Evolutionary conservation across 2,329 filamentous ascomycete species (phyloP), one percentile per base, ranked within the genome.

Genomic region (Hirsutella thompsonii): DNA sequence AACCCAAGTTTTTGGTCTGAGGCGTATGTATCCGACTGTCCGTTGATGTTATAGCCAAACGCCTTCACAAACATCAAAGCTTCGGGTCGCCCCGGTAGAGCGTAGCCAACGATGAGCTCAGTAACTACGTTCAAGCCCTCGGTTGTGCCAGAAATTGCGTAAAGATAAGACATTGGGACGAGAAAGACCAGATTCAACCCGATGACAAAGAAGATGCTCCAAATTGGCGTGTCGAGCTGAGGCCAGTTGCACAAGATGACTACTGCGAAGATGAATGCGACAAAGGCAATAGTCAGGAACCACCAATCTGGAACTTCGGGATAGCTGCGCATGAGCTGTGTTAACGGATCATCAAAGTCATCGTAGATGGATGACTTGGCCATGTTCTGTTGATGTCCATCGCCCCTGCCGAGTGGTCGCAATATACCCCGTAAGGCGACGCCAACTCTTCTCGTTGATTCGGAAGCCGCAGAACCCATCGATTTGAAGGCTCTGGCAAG

Each of bases 41-140:
- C 63, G 0, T 63, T 64, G 28, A 68, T 57, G 8, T 61, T 64
- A 44, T 58, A 62, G 2, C 60, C 59, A 34, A 59, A 64, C 2
- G 56, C 56, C 52, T 66, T 89, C 23, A 49, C 44, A 37, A 87
- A 89, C 44, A 58, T 51, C 20, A 59, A 49, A 4, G 52, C 49
- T 20, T 53, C 55, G 13, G 55, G 57, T 43, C 60, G 62, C 19
- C 58, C 56, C 8, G 56, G 55, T 20, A 60, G 55, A 10, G 50
- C 51, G 16, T 51, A 52, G 11, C 52, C 51, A 11, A 54, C 49
- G 29, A 56, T 50, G 16, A 56, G 44, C 47, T 71, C 67, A 3
- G 66, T 69, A 37, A 72, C 59, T 29, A 74, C 68, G 44, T 73
- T 72, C 8, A 74, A 50, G 0, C 60, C 59, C 9, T 65, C 52